These are phyloP conservation scores for Botrytis cinerea DNA, from an alignment of 2,329 filamentous ascomycete genomes.

Conservation along the genomic window DNA sequence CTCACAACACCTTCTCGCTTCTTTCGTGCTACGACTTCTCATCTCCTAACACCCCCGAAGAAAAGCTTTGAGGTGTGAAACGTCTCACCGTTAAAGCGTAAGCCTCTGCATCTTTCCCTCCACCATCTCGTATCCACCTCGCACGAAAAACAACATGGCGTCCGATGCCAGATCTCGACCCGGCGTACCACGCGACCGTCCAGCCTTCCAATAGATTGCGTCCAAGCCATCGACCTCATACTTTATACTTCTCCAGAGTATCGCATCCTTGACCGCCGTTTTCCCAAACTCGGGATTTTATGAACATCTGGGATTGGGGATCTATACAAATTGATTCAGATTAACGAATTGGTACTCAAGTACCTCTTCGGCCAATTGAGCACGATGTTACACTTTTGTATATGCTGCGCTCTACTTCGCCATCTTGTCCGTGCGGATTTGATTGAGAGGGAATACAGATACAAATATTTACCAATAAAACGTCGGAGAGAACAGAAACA, in stretches of 20 bases:
- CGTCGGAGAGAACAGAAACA: not conserved
- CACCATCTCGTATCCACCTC: constrained; percentile 9
- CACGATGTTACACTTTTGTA: not conserved
- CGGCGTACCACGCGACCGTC: constrained; percentile 5
- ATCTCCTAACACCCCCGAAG: not conserved
- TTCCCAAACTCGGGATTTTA: constrained; percentile 7
- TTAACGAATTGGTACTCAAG: not conserved
- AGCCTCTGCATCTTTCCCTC: not conserved
- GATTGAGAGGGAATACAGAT: not conserved
- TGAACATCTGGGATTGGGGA: not conserved
- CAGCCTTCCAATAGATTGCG: constrained; percentile 2
- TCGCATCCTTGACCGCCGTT: constrained; percentile 9
- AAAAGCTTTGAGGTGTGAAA: not conserved
- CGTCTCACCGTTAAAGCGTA: not conserved
- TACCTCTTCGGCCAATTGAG: not conserved
- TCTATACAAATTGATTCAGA: constrained; percentile 1
- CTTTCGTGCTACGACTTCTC: not conserved
- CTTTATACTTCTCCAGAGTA: not conserved
- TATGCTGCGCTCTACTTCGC: not conserved
- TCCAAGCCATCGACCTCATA: constrained; percentile 12
- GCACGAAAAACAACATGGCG: not conserved
- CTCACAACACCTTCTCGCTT: constrained; percentile 6
- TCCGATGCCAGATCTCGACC: constrained; percentile 19
- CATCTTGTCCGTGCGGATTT: not conserved
- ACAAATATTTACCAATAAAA: not conserved